Evolutionary conservation across 2,329 filamentous ascomycete species (phyloP).

Genomic region (Botryosphaeria dothidea): DNA sequence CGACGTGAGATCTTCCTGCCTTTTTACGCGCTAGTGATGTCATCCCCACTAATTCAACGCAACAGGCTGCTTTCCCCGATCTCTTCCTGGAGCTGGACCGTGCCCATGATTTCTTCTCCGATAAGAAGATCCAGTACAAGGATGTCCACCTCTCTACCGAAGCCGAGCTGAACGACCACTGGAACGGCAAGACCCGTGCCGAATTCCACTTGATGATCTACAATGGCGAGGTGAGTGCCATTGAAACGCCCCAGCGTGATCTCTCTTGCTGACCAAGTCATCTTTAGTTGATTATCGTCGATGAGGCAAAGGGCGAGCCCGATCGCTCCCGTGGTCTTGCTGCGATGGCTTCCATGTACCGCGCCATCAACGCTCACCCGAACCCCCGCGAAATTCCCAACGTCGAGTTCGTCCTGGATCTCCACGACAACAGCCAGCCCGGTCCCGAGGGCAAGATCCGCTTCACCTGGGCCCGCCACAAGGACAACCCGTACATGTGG

Average conservation of each 20-base stretch:
- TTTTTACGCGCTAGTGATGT: neutral
- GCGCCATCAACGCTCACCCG: constrained; percentile 16
- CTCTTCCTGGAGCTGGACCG: constrained; percentile 15
- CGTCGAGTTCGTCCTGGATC: constrained; percentile 17
- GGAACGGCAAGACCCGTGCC: neutral
- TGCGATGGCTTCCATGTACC: constrained; percentile 9
- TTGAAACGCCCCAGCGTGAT: neutral
- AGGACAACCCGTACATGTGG: constrained; percentile 13
- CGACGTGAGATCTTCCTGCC: neutral
- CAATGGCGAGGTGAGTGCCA: constrained; percentile 8
- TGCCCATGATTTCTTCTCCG: neutral
- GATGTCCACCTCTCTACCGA: constrained; percentile 5
- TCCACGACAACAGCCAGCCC: constrained; percentile 16
- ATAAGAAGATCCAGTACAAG: constrained; percentile 1
- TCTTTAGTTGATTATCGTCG: neutral
- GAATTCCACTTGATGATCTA: constrained; percentile 17
- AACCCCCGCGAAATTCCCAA: constrained; percentile 7
- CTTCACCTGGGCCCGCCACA: constrained; percentile 14
- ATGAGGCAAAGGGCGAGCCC: neutral
- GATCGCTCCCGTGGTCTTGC: constrained; percentile 16
- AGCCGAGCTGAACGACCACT: constrained; percentile 1
- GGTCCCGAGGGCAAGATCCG: constrained; percentile 4
- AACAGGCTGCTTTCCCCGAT: constrained; percentile 12
- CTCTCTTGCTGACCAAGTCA: neutral
- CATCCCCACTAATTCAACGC: neutral